Percentiles rank a stretch among this genome's conserved stretches.
phyloP scores from a whole-genome alignment of 495 filamentous ascomycete species.

The Talaromyces wortmannii region DNA sequence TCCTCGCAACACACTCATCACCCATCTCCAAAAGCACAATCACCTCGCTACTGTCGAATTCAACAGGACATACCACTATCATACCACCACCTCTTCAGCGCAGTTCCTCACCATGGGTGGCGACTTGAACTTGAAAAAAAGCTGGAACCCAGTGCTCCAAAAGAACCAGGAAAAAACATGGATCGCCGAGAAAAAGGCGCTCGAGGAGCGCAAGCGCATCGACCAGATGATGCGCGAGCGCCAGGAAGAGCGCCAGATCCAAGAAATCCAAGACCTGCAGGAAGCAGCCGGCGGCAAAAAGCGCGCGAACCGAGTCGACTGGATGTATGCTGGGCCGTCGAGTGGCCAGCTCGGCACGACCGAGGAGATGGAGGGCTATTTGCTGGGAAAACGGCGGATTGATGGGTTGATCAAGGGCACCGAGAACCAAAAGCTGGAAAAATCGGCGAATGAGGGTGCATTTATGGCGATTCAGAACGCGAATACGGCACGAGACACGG shows the following conservation, averaged over 20 bases:
- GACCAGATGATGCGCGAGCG: conserved; percentile 85
- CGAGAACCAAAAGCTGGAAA: conserved; percentile 73
- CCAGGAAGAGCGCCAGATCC: conserved; percentile 85
- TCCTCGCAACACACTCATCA: no score
- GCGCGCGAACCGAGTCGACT: conserved; percentile 76
- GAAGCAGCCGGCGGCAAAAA: conserved; percentile 80
- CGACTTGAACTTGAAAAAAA: conserved; percentile 93
- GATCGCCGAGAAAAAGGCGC: conserved; percentile 84
- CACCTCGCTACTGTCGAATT: no score
- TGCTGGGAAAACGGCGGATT: conserved; percentile 86
- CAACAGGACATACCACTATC: no score
- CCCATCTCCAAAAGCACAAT: no score
- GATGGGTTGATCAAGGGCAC: conserved; percentile 79
- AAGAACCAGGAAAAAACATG: conserved; percentile 80
- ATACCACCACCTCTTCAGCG: no score
- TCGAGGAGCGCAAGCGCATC: conserved; percentile 89
- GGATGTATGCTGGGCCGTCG: conserved; percentile 92
- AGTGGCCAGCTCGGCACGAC: conserved; percentile 72
- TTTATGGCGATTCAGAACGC: conserved; percentile 54
- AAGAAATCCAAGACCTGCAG: conserved; percentile 84
- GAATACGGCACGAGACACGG: conserved; percentile 66
- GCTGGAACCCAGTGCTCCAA: conserved; percentile 80
- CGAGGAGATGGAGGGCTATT: conserved; percentile 90
- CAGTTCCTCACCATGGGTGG: conserved; percentile 61
- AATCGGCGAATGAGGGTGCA: conserved; percentile 61